These are phyloP conservation scores for Allium fistulosum DNA, from an alignment of 106 monocot genomes.

Conservation along the genomic window DNA sequence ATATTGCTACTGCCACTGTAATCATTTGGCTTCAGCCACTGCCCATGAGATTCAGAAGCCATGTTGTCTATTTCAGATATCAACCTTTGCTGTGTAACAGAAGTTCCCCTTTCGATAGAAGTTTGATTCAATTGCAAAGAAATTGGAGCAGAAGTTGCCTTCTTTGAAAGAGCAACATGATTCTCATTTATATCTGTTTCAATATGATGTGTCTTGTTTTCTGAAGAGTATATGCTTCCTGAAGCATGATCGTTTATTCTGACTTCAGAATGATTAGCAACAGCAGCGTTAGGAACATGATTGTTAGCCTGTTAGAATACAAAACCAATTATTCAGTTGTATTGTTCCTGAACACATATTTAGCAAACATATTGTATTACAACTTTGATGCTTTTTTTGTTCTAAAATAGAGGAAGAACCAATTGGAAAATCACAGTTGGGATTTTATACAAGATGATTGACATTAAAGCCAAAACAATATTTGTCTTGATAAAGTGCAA, in stretches of 20 bases:
- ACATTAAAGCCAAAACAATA: no score
- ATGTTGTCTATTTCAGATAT: constrained; percentile 31
- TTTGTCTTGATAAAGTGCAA: no score
- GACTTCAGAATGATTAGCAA: constrained; percentile 35
- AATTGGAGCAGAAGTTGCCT: constrained; percentile 7
- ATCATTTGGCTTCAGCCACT: constrained; percentile 44
- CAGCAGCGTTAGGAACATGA: constrained; percentile 25
- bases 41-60: constrained; percentile 27
- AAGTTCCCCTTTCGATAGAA: constrained; percentile 16
- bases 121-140: constrained; percentile 24
- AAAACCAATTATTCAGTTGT: not conserved
- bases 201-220: constrained; percentile 25
- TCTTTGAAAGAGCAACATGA: no score
- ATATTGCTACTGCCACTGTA: constrained; percentile 26
- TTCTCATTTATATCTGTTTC: constrained; percentile 13
- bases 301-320: constrained; percentile 41
- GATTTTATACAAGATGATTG: no score
- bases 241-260: constrained; percentile 28
- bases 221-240: constrained; percentile 34
- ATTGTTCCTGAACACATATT: no score
- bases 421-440: no score
- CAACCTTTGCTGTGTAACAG: constrained; percentile 22
- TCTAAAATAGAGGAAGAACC: no score
- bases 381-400: no score
- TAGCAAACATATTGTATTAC: no score